Conservation (phyloP, 164 flowering plant genomes). For the Dillenia suffruticosa region DNA sequence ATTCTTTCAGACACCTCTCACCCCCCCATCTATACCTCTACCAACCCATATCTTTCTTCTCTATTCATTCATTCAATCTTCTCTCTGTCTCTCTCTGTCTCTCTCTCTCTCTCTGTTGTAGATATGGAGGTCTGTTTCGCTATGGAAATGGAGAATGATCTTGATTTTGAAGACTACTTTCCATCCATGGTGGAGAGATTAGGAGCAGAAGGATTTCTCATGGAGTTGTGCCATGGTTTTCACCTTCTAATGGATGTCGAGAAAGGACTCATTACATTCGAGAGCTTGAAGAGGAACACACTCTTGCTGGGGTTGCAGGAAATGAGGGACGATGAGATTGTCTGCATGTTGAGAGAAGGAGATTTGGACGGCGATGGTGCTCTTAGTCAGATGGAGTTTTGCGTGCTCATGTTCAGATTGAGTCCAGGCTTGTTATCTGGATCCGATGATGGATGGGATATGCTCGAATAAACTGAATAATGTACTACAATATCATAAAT, state of each 20-base stretch:
- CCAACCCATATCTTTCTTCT: not conserved
- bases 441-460: constrained; percentile 17
- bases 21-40: not conserved
- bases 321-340: constrained; percentile 32
- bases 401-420: constrained; percentile 52
- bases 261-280: constrained; percentile 37
- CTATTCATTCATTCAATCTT: not conserved
- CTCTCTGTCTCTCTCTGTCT: not conserved
- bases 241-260: constrained; percentile 34
- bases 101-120: too few relatives aligned
- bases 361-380: constrained; percentile 3
- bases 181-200: constrained; percentile 29
- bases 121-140: too few relatives aligned
- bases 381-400: constrained; percentile 52
- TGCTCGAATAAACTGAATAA: not conserved
- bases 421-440: constrained; percentile 44
- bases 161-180: constrained; percentile 34
- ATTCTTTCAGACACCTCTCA: not conserved
- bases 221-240: constrained; percentile 39
- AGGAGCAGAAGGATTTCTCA: constrained; percentile 30
- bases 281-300: constrained; percentile 43
- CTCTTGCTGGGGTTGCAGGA: constrained; percentile 26
- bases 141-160: too few relatives aligned
- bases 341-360: constrained; percentile 29
- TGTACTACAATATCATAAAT: too few relatives aligned